These are phyloP conservation scores for Starmerella roubikii DNA, from an alignment of 805 yeast species.

Conservation along the genomic window DNA sequence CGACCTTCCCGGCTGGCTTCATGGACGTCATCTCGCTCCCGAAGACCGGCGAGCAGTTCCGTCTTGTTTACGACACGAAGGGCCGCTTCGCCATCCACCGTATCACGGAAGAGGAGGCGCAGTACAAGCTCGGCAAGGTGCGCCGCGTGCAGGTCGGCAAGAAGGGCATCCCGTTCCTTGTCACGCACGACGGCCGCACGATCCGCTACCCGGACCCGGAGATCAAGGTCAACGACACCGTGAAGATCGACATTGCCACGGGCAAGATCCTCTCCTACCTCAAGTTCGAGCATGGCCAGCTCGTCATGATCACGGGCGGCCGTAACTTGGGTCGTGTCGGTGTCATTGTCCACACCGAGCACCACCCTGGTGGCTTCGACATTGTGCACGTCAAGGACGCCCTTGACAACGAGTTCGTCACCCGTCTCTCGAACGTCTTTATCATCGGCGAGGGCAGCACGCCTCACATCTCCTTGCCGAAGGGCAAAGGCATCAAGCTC, in stretches of 20 bases:
- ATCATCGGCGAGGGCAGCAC: constrained; percentile 91
- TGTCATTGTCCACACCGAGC: constrained; percentile 89
- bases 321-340: constrained; percentile 98
- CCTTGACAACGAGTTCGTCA: constrained; percentile 87
- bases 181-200: constrained; percentile 99
- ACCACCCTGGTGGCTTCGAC: constrained; percentile 97
- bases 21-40: constrained; percentile 97
- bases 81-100: constrained; percentile 99
- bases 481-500: constrained; percentile 98
- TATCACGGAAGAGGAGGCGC: constrained; percentile 96
- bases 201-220: constrained; percentile 98
- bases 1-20: constrained; percentile 99
- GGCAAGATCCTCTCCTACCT: constrained; percentile 86
- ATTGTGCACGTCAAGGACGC: constrained; percentile 93
- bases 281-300: constrained; percentile 84
- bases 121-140: constrained; percentile 96
- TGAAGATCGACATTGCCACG: constrained; percentile 88
- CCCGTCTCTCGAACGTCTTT: constrained; percentile 87
- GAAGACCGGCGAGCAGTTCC: constrained; percentile 98
- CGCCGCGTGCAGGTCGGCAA: constrained; percentile 97
- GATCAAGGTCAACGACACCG: constrained; percentile 94
- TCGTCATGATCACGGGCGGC: constrained; percentile 93
- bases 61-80: constrained; percentile 95
- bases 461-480: constrained; percentile 90
- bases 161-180: constrained; percentile 96